A percentile compares a stretch with the other conserved stretches of the same genome.
These are phyloP conservation scores for Cutaneotrichosporon dermatis DNA, from an alignment of 1,284 basidiomycete genomes.

Conservation along the genomic window DNA sequence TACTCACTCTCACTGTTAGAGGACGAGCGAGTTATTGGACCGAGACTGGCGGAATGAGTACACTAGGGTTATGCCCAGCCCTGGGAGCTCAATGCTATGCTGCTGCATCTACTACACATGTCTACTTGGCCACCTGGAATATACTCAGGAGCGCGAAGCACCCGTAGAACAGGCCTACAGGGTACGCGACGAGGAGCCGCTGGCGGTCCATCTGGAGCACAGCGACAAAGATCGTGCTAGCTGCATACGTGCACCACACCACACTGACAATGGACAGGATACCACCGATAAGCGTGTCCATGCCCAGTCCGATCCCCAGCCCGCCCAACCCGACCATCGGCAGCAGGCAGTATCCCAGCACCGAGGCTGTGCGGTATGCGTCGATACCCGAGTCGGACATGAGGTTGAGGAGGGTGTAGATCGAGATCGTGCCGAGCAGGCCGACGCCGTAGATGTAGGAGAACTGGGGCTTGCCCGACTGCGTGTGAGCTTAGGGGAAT, in stretches of 20 bases:
- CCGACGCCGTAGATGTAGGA: conserved; percentile 99
- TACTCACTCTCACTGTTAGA: background rate
- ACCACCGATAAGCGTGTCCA: conserved; percentile 82
- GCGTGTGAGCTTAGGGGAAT: conserved; percentile 8
- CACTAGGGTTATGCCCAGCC: too few relatives aligned
- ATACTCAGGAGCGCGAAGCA: conserved; percentile 81
- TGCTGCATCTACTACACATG: background rate
- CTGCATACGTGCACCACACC: conserved; percentile 91
- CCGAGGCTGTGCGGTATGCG: conserved; percentile 90
- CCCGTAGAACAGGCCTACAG: conserved; percentile 82
- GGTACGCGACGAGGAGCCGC: conserved; percentile 86
- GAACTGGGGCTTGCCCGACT: conserved; percentile 98
- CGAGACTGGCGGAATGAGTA: too few relatives aligned
- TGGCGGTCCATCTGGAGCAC: conserved; percentile 91
- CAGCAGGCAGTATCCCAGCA: conserved; percentile 93
- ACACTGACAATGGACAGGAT: conserved; percentile 73
- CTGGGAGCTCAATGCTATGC: background rate
- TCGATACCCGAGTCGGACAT: conserved; percentile 97
- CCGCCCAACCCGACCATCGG: conserved; percentile 96
- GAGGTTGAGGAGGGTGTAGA: conserved; percentile 92
- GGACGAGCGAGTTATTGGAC: background rate
- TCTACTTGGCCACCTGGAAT: conserved; percentile 28
- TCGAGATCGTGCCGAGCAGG: conserved; percentile 85
- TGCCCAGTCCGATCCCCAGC: conserved; percentile 76
- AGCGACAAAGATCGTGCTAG: conserved; percentile 87